phyloP scores from a whole-genome alignment of 2,329 filamentous ascomycete genomes.

The Tolypocladium tundrense region DNA sequence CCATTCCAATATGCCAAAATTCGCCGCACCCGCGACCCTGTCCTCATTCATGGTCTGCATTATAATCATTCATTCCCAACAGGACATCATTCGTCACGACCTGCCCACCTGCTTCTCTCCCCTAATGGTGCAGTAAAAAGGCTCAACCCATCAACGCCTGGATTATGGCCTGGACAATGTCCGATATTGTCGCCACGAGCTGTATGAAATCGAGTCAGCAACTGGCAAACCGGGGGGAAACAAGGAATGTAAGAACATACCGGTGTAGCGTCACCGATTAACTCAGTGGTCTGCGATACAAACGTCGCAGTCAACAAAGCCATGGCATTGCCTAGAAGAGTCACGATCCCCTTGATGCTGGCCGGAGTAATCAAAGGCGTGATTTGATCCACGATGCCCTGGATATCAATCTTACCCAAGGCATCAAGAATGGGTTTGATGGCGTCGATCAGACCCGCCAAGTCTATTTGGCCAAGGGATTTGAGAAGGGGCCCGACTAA shows the following conservation, averaged over 20 bases:
- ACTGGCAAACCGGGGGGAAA: fast-evolving
- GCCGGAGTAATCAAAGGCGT: background rate
- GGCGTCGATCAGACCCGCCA: background rate
- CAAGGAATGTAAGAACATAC: background rate
- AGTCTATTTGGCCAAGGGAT: background rate
- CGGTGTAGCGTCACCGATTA: background rate
- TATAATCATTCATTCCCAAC: background rate
- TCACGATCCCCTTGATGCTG: background rate
- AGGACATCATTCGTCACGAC: no score
- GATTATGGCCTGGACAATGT: background rate
- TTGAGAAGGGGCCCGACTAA: background rate
- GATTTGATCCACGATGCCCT: background rate
- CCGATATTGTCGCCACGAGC: background rate
- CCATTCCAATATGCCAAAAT: no score
- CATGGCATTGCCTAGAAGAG: background rate
- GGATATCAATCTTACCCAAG: background rate
- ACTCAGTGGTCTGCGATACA: background rate
- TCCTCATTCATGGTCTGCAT: no score
- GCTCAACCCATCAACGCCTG: background rate
- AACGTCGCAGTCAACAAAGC: background rate
- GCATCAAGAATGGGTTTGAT: background rate
- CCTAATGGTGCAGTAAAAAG: no score
- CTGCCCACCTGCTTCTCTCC: background rate
- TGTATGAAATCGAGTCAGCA: background rate
- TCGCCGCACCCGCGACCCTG: no score